phyloP scores from a whole-genome alignment of 2,329 filamentous ascomycete species.

The Colletotrichum graminicola region DNA sequence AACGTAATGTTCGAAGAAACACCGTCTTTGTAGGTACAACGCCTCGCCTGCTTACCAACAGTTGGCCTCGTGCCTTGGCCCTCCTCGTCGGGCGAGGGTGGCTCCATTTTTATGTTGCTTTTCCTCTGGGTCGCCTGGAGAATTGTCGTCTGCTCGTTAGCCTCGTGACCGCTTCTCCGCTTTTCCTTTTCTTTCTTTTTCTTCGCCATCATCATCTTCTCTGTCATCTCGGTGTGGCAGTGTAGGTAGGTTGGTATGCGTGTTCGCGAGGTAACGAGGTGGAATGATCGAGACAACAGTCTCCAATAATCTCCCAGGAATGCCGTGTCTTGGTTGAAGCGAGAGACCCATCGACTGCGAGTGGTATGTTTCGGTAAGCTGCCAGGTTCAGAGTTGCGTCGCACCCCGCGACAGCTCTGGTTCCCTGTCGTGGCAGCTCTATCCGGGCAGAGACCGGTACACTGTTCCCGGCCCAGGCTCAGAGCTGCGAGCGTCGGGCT shows the following conservation, averaged over 20 bases:
- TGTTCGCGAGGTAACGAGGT: constrained; percentile 33
- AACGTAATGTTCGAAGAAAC: constrained; percentile 19
- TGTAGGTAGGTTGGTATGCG: not conserved
- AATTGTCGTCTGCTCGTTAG: constrained; percentile 15
- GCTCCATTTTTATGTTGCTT: constrained; percentile 29
- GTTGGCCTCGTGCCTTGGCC: constrained; percentile 36
- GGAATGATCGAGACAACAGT: constrained; percentile 34
- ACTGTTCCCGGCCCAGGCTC: constrained; percentile 20
- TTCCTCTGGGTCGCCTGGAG: constrained; percentile 19
- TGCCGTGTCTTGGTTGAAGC: constrained; percentile 33
- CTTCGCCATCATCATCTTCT: not conserved
- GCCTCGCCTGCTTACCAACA: constrained; percentile 28
- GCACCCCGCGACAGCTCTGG: constrained; percentile 35
- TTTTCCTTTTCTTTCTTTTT: not conserved
- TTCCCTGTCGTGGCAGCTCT: constrained; percentile 28
- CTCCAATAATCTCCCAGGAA: constrained; percentile 16
- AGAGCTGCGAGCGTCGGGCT: constrained; percentile 8
- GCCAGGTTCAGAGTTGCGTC: constrained; percentile 28
- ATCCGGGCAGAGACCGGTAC: constrained; percentile 24
- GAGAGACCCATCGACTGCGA: constrained; percentile 27
- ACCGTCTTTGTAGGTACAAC: constrained; percentile 35
- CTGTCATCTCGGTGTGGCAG: not conserved
- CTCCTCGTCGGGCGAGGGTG: constrained; percentile 28
- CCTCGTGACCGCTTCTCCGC: constrained; percentile 14
- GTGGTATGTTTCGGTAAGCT: constrained; percentile 38